A percentile compares a stretch with the other conserved stretches of the same genome.
Conservation (phyloP, 192 early-diverging fungal species). For the Podila epicladia region DNA sequence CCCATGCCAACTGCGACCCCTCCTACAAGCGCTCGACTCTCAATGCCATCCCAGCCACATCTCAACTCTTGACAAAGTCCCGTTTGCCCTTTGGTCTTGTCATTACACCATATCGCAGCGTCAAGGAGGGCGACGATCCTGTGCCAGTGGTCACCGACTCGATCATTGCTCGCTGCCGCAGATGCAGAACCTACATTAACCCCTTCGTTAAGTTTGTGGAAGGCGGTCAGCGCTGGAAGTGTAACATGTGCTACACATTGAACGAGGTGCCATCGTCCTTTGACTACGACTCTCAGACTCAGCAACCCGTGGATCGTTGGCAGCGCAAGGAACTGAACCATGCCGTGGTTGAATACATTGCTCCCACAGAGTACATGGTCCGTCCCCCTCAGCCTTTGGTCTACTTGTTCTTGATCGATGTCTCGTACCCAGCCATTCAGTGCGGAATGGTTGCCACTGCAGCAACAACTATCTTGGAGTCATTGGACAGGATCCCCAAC, state of each 20-base stretch:
- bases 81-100: constrained; percentile 90
- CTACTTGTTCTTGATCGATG: constrained; percentile 94
- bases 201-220: constrained; percentile 96
- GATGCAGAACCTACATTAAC: constrained; percentile 97
- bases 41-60: constrained; percentile 88
- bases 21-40: constrained; percentile 91
- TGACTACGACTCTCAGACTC: constrained; percentile 81
- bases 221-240: constrained; percentile 95
- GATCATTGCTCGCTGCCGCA: constrained; percentile 91
- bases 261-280: constrained; percentile 89
- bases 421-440: constrained; percentile 90
- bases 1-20: constrained; percentile 72
- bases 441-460: constrained; percentile 80
- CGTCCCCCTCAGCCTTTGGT: constrained; percentile 97
- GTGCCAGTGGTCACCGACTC: constrained; percentile 91
- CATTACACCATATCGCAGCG: constrained; percentile 86
- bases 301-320: constrained; percentile 86
- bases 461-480: constrained; percentile 80
- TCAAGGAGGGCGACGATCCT: constrained; percentile 77
- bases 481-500: constrained; percentile 89
- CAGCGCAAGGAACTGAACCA: constrained; percentile 89
- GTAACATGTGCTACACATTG: constrained; percentile 92
- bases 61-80: constrained; percentile 85
- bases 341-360: constrained; percentile 92
- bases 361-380: constrained; percentile 97